These are phyloP conservation scores for Eutypella sp. DNA, from an alignment of 2,329 filamentous ascomycete genomes.

Conservation along the genomic window DNA sequence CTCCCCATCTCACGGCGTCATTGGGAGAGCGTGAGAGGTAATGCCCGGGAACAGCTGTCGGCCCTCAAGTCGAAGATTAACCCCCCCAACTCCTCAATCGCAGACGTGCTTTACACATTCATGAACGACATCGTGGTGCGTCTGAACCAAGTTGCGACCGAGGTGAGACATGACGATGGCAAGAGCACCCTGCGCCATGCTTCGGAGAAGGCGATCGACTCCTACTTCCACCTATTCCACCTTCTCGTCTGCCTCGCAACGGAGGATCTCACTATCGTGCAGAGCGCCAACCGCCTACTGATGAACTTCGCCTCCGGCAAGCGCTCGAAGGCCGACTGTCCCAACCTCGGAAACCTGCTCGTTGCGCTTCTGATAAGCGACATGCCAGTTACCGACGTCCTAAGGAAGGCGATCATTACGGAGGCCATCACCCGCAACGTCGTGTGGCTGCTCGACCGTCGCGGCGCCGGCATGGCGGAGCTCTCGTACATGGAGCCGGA, in stretches of 20 bases:
- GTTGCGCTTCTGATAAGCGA: conserved; percentile 42
- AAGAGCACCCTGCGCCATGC: conserved; percentile 40
- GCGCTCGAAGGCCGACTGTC: conserved; percentile 36
- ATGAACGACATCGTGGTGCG: conserved; percentile 48
- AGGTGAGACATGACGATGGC: conserved; percentile 15
- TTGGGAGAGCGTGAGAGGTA: conserved; percentile 33
- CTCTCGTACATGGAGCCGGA: conserved; percentile 41
- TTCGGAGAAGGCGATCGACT: conserved; percentile 48
- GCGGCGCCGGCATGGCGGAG: conserved; percentile 34
- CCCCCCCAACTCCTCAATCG: conserved; percentile 15
- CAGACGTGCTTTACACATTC: conserved; percentile 39
- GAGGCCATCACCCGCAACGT: conserved; percentile 48
- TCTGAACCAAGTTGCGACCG: conserved; percentile 36
- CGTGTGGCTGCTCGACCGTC: conserved; percentile 42
- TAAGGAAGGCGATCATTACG: conserved; percentile 38
- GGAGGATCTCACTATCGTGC: conserved; percentile 29
- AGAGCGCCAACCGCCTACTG: conserved; percentile 35
- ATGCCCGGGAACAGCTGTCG: conserved; percentile 21
- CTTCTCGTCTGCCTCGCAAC: conserved; percentile 43
- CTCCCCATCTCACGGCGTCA: conserved; percentile 41
- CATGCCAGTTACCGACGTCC: conserved; percentile 30
- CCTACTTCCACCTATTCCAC: conserved; percentile 49
- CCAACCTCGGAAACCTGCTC: conserved; percentile 45
- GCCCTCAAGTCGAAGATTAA: conserved; percentile 21
- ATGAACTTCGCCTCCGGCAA: conserved; percentile 32